Conservation (phyloP, 2,329 filamentous ascomycete species). For the Diaporthe citriasiana region DNA sequence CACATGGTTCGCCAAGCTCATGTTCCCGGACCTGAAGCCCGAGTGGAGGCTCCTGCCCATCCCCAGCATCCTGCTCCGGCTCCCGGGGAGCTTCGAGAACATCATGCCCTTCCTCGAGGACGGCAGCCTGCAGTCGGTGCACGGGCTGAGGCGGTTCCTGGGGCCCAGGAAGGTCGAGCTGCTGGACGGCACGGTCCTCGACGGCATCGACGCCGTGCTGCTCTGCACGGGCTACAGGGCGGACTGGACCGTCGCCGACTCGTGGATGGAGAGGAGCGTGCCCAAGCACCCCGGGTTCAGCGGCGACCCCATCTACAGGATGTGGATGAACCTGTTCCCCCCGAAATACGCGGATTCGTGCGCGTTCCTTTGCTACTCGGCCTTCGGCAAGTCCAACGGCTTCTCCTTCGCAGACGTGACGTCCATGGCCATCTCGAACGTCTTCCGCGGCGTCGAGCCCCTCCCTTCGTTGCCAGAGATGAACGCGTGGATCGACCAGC, state of each 20-base stretch:
- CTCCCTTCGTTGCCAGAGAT: slow-evolving; percentile 56
- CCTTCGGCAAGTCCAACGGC: slow-evolving; percentile 51
- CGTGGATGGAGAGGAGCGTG: slow-evolving; percentile 38
- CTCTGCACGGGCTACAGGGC: slow-evolving; percentile 41
- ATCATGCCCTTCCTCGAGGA: slow-evolving; percentile 52
- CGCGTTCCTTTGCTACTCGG: slow-evolving; percentile 57
- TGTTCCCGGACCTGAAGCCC: slow-evolving; percentile 46
- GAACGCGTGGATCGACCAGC: slow-evolving; percentile 51
- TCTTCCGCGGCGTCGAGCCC: slow-evolving; percentile 56
- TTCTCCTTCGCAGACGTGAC: slow-evolving; percentile 59
- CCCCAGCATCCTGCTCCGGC: slow-evolving; percentile 39
- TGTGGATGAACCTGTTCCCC: slow-evolving; percentile 43
- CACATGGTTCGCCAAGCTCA: slow-evolving; percentile 8
- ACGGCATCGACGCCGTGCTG: slow-evolving; percentile 38
- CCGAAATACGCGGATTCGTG: slow-evolving; percentile 52
- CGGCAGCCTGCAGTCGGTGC: slow-evolving; percentile 36
- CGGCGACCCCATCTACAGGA: slow-evolving; percentile 33
- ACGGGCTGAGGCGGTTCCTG: slow-evolving; percentile 36
- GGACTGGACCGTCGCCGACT: slow-evolving; percentile 37
- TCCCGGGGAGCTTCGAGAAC: slow-evolving; percentile 45
- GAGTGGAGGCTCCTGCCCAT: slow-evolving; percentile 49
- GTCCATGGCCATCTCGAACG: slow-evolving; percentile 59
- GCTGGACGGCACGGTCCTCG: slow-evolving; percentile 36
- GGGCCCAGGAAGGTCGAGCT: slow-evolving; percentile 41
- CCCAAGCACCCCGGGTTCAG: slow-evolving; percentile 32